These are phyloP conservation scores for Baudoinia panamericana DNA, from an alignment of 495 filamentous ascomycete genomes.

Conservation along the genomic window DNA sequence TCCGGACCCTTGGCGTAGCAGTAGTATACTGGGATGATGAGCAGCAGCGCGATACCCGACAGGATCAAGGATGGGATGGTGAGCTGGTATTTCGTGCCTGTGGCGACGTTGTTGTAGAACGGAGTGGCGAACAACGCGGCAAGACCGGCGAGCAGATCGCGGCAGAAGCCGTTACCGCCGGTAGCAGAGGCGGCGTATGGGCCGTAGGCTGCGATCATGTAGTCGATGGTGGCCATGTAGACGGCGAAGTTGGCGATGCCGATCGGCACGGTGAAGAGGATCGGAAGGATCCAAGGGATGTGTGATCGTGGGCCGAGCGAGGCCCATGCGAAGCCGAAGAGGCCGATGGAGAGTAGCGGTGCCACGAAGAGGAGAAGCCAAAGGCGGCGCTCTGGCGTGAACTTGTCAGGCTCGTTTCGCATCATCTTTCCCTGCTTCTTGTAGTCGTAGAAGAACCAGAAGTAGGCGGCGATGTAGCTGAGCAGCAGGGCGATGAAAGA, in stretches of 20 bases:
- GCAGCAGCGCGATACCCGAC: constrained; percentile 47
- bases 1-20: constrained; percentile 62
- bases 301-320: constrained; percentile 37
- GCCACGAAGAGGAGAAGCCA: constrained; percentile 47
- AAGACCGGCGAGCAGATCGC: constrained; percentile 72
- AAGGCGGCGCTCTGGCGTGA: constrained; percentile 44
- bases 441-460: constrained; percentile 49
- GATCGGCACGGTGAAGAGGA: constrained; percentile 48
- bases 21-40: constrained; percentile 64
- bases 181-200: constrained; percentile 68
- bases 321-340: constrained; percentile 56
- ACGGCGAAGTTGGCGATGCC: constrained; percentile 56
- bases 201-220: constrained; percentile 52
- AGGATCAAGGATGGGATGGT: constrained; percentile 60
- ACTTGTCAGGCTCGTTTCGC: constrained; percentile 39
- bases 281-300: constrained; percentile 51
- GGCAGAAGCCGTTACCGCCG: constrained; percentile 59
- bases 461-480: constrained; percentile 52
- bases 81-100: constrained; percentile 50
- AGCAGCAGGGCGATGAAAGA: constrained; percentile 50
- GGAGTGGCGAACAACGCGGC: constrained; percentile 60
- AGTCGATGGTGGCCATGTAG: constrained; percentile 68
- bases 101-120: constrained; percentile 37
- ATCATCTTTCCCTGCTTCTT: constrained; percentile 39
- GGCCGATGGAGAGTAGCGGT: constrained; percentile 49